Conservation (phyloP, 495 filamentous ascomycete species). For the Baudoinia panamericana region DNA sequence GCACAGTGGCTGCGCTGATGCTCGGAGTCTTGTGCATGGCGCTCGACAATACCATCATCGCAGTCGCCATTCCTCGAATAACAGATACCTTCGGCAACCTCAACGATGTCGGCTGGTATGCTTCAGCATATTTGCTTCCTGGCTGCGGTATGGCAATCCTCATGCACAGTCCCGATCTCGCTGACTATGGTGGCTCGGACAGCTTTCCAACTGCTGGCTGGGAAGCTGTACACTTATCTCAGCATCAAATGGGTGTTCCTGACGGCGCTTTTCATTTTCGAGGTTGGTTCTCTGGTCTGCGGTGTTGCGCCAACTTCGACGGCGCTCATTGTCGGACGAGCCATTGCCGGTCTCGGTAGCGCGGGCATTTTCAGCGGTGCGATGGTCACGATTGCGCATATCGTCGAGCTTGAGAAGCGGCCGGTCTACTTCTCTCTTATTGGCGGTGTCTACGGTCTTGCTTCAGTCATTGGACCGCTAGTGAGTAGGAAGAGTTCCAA, state of each 20-base stretch:
- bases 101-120: slow-evolving; percentile 73
- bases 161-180: too few species aligned
- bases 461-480: slow-evolving; percentile 35
- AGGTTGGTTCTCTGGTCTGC: slow-evolving; percentile 72
- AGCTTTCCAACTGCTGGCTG: slow-evolving; percentile 31
- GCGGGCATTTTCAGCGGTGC: slow-evolving; percentile 76
- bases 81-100: slow-evolving; percentile 66
- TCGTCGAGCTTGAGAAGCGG: slow-evolving; percentile 55
- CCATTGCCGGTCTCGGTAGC: slow-evolving; percentile 67
- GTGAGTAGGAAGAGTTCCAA: too few species aligned
- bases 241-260: slow-evolving; percentile 49
- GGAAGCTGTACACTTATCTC: slow-evolving; percentile 33
- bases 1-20: slow-evolving; percentile 48
- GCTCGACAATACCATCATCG: slow-evolving; percentile 66
- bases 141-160: too few species aligned
- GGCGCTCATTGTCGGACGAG: slow-evolving; percentile 70
- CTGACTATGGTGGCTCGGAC: too few species aligned
- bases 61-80: slow-evolving; percentile 72
- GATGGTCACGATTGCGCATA: slow-evolving; percentile 64
- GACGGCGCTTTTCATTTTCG: slow-evolving; percentile 60
- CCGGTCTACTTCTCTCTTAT: slow-evolving; percentile 62
- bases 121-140: slow-evolving; percentile 57
- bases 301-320: slow-evolving; percentile 61
- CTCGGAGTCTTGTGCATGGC: slow-evolving; percentile 55
- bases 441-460: slow-evolving; percentile 67